Conservation (phyloP, 2,329 filamentous ascomycete species). For the Microdochium bolleyi region DNA sequence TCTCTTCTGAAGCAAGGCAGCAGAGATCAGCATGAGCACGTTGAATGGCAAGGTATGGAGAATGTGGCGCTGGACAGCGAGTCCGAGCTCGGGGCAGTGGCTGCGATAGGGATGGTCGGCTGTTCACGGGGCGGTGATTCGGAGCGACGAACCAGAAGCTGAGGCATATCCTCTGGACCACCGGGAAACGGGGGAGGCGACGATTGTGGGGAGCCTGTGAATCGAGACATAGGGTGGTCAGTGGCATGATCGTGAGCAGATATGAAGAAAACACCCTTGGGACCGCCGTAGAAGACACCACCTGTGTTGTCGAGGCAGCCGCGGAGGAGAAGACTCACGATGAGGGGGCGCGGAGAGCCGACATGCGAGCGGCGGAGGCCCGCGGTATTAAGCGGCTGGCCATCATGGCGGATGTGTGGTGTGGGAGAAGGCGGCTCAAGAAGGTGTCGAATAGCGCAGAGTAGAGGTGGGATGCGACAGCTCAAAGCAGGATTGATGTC, state of each 20-base stretch:
- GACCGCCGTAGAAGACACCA: not conserved
- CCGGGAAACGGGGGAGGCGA: constrained; percentile 37
- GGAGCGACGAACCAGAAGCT: constrained; percentile 38
- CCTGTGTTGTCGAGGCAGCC: not conserved
- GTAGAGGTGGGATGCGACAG: not conserved
- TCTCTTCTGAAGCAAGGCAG: constrained; percentile 60
- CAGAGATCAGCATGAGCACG: constrained; percentile 38
- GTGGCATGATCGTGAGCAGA: not conserved
- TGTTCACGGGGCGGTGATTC: not conserved
- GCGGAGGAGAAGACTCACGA: constrained; percentile 37
- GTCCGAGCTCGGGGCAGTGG: too few species aligned
- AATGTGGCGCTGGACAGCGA: too few species aligned
- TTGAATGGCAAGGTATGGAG: not conserved
- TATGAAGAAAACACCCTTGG: not conserved
- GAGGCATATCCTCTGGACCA: constrained; percentile 53
- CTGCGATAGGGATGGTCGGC: not conserved
- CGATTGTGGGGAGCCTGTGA: constrained; percentile 39
- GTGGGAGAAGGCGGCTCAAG: constrained; percentile 8
- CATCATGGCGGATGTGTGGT: constrained; percentile 41
- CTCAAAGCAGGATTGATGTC: not conserved
- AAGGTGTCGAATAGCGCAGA: constrained; percentile 2
- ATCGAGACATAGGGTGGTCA: not conserved
- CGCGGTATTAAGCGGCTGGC: constrained; percentile 53
- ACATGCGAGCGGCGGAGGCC: constrained; percentile 38
- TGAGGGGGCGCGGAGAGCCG: constrained; percentile 43